Percentiles rank a stretch among this genome's conserved stretches.
Evolutionary conservation across 352 stramenopile species (phyloP).

Genomic region (Saprolegnia parasitica): DNA sequence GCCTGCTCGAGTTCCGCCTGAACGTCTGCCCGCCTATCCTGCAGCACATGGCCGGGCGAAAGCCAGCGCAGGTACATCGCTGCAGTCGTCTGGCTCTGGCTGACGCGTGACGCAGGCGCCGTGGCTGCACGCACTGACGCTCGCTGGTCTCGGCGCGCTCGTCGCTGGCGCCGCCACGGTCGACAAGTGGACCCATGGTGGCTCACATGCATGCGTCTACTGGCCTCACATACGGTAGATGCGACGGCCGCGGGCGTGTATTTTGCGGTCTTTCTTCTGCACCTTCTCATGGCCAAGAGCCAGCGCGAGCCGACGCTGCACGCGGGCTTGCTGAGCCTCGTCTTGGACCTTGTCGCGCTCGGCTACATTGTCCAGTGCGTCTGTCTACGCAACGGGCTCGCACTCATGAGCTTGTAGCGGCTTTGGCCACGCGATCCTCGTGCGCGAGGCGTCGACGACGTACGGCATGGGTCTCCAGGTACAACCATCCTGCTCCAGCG

Average conservation of each 20-base stretch:
- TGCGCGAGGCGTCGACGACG: slow-evolving; percentile 42
- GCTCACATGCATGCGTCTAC: neutral
- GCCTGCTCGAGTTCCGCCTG: slow-evolving; percentile 50
- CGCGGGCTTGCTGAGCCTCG: slow-evolving; percentile 30
- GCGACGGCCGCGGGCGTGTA: slow-evolving; percentile 32
- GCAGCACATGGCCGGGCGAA: slow-evolving; percentile 24
- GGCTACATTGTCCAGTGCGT: slow-evolving; percentile 44
- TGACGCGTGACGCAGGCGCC: slow-evolving; percentile 6
- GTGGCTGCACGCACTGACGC: slow-evolving; percentile 18
- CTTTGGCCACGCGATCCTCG: slow-evolving; percentile 56
- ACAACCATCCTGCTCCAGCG: neutral
- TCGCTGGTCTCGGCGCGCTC: slow-evolving; percentile 23
- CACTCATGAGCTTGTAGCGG: slow-evolving; percentile 30
- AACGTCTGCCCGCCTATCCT: slow-evolving; percentile 48
- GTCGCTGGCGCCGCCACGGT: slow-evolving; percentile 26
- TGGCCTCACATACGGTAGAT: slow-evolving; percentile 34
- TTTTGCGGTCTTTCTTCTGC: slow-evolving; percentile 38
- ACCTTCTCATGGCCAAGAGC: slow-evolving; percentile 35
- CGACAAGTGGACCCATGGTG: slow-evolving; percentile 30
- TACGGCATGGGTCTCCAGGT: slow-evolving; percentile 46
- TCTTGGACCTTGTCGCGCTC: slow-evolving; percentile 55
- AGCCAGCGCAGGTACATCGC: slow-evolving; percentile 24
- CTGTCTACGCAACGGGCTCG: neutral
- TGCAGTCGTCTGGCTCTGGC: neutral
- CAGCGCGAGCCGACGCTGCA: neutral